Percentiles rank a stretch among this genome's conserved stretches.
phyloP scores from a whole-genome alignment of 2,329 filamentous ascomycete genomes.

The Trichocomaceae sp. region DNA sequence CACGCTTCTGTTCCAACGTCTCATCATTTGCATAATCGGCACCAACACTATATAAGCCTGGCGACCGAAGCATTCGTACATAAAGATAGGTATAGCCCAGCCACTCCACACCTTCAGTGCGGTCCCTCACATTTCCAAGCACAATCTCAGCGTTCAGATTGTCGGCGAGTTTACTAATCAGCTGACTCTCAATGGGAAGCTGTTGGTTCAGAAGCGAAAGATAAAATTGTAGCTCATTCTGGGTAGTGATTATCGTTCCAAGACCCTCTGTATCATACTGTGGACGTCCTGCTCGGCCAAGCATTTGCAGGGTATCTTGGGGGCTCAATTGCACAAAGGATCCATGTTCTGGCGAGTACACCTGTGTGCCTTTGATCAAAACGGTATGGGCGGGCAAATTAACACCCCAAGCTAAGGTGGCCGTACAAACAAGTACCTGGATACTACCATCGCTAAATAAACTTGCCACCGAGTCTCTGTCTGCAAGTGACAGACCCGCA shows the following conservation, averaged over 20 bases:
- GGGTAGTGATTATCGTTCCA: slow-evolving; percentile 96
- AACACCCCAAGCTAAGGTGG: slow-evolving; percentile 98
- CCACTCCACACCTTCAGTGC: slow-evolving; percentile 98
- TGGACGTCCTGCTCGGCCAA: slow-evolving; percentile 90
- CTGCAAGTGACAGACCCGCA: slow-evolving; percentile 91
- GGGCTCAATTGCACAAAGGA: slow-evolving; percentile 97
- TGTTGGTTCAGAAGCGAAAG: slow-evolving; percentile 95
- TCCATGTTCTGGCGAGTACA: slow-evolving; percentile 97
- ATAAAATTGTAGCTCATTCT: slow-evolving; percentile 94
- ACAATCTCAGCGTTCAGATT: slow-evolving; percentile 96
- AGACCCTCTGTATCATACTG: slow-evolving; percentile 98
- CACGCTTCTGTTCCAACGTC: slow-evolving; percentile 87
- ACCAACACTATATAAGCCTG: slow-evolving; percentile 89
- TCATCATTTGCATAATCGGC: slow-evolving; percentile 92
- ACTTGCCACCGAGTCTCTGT: slow-evolving; percentile 91
- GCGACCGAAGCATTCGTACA: slow-evolving; percentile 92
- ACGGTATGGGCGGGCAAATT: slow-evolving; percentile 96
- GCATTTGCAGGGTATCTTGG: slow-evolving; percentile 97
- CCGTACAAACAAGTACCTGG: slow-evolving; percentile 92
- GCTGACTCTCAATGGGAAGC: slow-evolving; percentile 92
- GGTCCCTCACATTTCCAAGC: slow-evolving; percentile 79
- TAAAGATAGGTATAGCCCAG: slow-evolving; percentile 97
- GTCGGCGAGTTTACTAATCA: slow-evolving; percentile 86
- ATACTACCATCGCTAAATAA: slow-evolving; percentile 86
- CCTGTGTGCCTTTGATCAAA: slow-evolving; percentile 96